Percentiles rank a stretch among this genome's conserved stretches.
phyloP scores from a whole-genome alignment of 495 filamentous ascomycete genomes.

The Talaromyces wortmannii region DNA sequence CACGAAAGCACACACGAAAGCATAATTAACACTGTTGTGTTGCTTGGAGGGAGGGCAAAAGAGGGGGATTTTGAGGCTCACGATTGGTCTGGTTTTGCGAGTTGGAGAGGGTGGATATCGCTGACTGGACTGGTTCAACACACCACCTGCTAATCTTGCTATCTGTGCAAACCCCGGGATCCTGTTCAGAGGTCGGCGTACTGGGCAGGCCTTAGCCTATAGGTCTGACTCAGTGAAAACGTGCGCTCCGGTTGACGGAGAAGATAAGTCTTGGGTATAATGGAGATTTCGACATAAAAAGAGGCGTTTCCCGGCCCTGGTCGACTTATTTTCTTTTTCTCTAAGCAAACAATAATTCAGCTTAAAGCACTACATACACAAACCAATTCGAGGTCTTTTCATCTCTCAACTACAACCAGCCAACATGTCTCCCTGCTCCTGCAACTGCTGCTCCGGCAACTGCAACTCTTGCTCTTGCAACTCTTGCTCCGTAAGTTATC shows the following conservation, averaged over 20 bases:
- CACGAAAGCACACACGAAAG: neutral
- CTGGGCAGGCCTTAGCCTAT: neutral
- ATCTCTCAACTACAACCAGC: conserved; percentile 5
- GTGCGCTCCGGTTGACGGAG: neutral
- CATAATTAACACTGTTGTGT: neutral
- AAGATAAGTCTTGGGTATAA: neutral
- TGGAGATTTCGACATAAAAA: neutral
- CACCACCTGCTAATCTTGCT: neutral
- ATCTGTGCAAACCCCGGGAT: neutral
- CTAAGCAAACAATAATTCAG: conserved; percentile 9
- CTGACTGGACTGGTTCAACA: neutral
- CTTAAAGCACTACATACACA: neutral
- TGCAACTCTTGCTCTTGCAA: conserved; percentile 37
- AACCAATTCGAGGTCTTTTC: neutral
- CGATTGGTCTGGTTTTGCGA: neutral
- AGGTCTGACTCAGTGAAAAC: too few species aligned
- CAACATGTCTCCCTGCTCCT: conserved; percentile 39
- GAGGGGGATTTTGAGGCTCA: neutral
- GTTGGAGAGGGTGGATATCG: neutral
- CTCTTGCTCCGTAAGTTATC: conserved; percentile 31
- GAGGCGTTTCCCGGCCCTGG: neutral
- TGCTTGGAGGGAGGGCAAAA: neutral
- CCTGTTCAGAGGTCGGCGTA: neutral
- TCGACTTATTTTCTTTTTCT: neutral
- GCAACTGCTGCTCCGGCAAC: conserved; percentile 37